A percentile compares a stretch with the other conserved stretches of the same genome.
Evolutionary conservation across 768 basidiomycete genomes (phyloP).

Genomic region (Collybia nuda): DNA sequence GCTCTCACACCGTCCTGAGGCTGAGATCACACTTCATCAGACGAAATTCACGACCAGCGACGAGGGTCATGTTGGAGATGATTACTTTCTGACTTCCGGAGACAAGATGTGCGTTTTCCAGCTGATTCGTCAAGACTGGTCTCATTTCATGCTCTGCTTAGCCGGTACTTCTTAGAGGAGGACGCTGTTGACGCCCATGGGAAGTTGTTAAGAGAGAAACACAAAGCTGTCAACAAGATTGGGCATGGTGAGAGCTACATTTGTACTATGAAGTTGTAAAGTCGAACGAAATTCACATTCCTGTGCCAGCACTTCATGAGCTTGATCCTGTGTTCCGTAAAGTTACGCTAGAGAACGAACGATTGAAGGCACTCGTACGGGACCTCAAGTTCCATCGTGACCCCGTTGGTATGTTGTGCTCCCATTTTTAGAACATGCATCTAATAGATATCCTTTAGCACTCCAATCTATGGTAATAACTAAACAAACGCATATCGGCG

Average conservation of each 20-base stretch:
- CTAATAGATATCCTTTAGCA: constrained; percentile 39
- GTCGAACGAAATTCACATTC: neutral
- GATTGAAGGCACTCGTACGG: constrained; percentile 64
- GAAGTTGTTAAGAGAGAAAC: constrained; percentile 68
- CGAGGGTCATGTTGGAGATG: constrained; percentile 80
- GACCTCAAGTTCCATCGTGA: constrained; percentile 84
- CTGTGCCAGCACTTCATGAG: constrained; percentile 70
- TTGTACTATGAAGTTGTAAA: neutral
- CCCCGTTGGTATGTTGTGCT: constrained; percentile 70
- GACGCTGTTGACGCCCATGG: constrained; percentile 74
- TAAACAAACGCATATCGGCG: constrained; percentile 92
- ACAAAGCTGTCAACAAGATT: constrained; percentile 92
- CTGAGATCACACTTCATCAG: constrained; percentile 35
- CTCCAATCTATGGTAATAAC: constrained; percentile 95
- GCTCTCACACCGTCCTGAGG: neutral
- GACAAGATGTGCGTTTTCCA: constrained; percentile 71
- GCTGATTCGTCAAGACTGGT: neutral
- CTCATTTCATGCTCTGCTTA: constrained; percentile 13
- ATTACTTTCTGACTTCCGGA: constrained; percentile 89
- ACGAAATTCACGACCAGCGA: constrained; percentile 89
- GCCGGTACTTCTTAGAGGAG: constrained; percentile 90
- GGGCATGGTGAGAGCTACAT: constrained; percentile 63
- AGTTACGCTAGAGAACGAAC: constrained; percentile 79
- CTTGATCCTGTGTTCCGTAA: constrained; percentile 79
- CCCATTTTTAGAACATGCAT: neutral